Evolutionary conservation across 2,329 filamentous ascomycete species (phyloP).

Genomic region (Trichoderma sp.): DNA sequence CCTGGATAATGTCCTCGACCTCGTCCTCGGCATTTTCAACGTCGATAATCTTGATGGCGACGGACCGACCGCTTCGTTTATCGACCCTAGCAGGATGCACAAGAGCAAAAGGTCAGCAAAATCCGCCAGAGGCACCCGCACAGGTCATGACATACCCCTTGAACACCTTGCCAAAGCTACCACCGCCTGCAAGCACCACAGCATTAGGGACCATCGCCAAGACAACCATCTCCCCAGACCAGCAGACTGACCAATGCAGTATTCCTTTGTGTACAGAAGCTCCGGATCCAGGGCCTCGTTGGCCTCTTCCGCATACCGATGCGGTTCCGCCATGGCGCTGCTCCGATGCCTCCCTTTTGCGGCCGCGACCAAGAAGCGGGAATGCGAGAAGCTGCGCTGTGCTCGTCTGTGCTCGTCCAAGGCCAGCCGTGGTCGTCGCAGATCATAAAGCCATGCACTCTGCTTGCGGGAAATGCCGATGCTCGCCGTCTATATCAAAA

Average conservation of each 20-base stretch:
- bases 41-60: conserved; percentile 98
- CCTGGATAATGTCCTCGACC: conserved; percentile 98
- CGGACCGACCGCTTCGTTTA: conserved; percentile 85
- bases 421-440: neutral
- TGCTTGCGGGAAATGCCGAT: neutral
- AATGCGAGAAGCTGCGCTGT: neutral
- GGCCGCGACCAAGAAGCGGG: neutral
- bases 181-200: conserved; percentile 62
- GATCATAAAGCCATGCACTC: conserved; percentile 7
- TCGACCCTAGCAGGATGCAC: conserved; percentile 62
- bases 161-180: conserved; percentile 98
- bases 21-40: conserved; percentile 99
- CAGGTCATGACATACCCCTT: conserved; percentile 65
- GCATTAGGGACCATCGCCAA: conserved; percentile 21
- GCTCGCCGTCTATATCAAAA: neutral
- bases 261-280: conserved; percentile 88
- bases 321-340: conserved; percentile 46
- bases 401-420: neutral
- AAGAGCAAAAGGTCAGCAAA: neutral
- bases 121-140: neutral
- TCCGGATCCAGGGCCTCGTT: conserved; percentile 72
- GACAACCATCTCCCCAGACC: neutral
- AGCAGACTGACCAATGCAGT: conserved; percentile 67
- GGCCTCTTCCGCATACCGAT: conserved; percentile 44
- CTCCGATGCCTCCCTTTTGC: neutral